Evolutionary conservation across 2,329 filamentous ascomycete genomes (phyloP).

Genomic region (Colletotrichum costaricense): DNA sequence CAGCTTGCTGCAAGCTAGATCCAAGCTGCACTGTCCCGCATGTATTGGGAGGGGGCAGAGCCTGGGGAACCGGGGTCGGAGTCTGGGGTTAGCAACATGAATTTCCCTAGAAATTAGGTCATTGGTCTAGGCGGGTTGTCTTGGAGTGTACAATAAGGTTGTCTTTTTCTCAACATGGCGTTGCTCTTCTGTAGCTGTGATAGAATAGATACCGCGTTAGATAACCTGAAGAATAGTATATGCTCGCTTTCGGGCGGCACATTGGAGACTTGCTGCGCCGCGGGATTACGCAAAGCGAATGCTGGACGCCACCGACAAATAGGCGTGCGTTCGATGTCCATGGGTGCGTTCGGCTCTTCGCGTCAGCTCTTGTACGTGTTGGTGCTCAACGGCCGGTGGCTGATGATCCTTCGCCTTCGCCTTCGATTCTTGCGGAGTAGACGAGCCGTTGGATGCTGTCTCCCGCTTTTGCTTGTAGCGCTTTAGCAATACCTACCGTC

Average conservation of each 20-base stretch:
- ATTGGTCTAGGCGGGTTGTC: not conserved
- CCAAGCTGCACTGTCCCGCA: not conserved
- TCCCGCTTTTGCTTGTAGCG: not conserved
- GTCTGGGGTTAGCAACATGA: not conserved
- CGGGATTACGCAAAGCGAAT: constrained; percentile 10
- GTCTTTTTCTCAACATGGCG: not conserved
- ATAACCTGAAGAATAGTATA: not conserved
- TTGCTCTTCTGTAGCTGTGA: not conserved
- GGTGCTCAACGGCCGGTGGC: not conserved
- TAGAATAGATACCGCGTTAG: not conserved
- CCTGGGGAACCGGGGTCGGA: not conserved
- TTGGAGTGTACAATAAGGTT: not conserved
- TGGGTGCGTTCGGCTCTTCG: not conserved
- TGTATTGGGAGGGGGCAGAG: not conserved
- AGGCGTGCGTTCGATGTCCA: constrained; percentile 1
- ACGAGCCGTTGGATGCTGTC: not conserved
- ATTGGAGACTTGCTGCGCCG: constrained; percentile 2
- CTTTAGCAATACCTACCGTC: not conserved
- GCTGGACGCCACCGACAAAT: not conserved
- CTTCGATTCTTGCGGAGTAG: not conserved
- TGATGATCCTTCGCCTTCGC: not conserved
- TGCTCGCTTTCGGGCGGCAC: constrained; percentile 7
- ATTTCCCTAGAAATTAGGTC: not conserved
- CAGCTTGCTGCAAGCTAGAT: not conserved
- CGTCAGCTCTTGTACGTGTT: not conserved